Percentiles rank a stretch among this genome's conserved stretches.
phyloP scores from a whole-genome alignment of 202 grass and related monocot species.

The Panicum hallii region DNA sequence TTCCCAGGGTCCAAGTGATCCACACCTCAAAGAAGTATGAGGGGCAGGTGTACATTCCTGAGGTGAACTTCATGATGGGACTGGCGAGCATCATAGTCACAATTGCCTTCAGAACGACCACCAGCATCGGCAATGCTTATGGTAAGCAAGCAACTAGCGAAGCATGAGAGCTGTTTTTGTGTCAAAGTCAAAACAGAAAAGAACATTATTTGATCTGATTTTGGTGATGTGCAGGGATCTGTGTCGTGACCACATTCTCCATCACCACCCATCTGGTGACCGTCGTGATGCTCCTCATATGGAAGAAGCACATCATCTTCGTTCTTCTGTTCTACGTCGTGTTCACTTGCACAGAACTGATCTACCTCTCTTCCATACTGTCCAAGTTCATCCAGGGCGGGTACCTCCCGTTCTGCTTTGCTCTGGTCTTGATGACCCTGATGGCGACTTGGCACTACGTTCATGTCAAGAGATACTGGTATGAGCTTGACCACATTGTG shows the following conservation, averaged over 20 bases:
- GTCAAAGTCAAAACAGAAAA: neutral
- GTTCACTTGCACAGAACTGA: conserved; percentile 54
- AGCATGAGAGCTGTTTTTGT: neutral
- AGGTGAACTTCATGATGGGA: conserved; percentile 84
- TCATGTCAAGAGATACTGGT: conserved; percentile 60
- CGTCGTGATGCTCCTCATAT: conserved; percentile 85
- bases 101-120: conserved; percentile 63
- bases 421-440: conserved; percentile 61
- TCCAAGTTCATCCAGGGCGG: conserved; percentile 76
- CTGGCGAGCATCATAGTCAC: conserved; percentile 77
- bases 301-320: conserved; percentile 67
- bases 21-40: conserved; percentile 85
- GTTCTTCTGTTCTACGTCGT: conserved; percentile 64
- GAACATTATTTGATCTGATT: conserved; percentile 12
- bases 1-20: conserved; percentile 76
- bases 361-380: conserved; percentile 83
- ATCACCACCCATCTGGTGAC: conserved; percentile 80
- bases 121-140: conserved; percentile 80
- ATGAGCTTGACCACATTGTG: conserved; percentile 66
- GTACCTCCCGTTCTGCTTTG: conserved; percentile 63
- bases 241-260: conserved; percentile 66
- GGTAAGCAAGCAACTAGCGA: conserved; percentile 41
- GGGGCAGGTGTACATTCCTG: conserved; percentile 94
- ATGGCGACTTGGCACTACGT: conserved; percentile 89
- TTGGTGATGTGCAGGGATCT: conserved; percentile 46